Evolutionary conservation across 805 yeast genomes (phyloP), one percentile per base, ranked within the genome.

Genomic region (Martiniozyma abietophila): DNA sequence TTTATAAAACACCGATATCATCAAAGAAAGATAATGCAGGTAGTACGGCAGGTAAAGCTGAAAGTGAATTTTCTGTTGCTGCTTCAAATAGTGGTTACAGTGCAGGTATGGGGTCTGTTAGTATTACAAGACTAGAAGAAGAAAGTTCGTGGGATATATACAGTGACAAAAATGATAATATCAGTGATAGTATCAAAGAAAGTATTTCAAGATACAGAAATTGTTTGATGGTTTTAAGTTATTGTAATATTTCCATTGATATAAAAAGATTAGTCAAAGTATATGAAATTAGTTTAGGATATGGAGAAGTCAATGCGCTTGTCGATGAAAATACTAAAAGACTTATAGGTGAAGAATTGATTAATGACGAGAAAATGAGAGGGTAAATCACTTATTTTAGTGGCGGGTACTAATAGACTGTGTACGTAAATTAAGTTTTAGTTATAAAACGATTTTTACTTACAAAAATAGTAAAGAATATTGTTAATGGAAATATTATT

Each of bases 101-200:
- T 5, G 70, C 75, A 5, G 82, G 81, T 8, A 63, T 65, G 35
- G 80, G 74, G 1, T 64, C 78, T 8, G 74, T 74, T 7, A 66
- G 83, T 2, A 82, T 89, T 34, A 86, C 96, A 9, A 69, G 95
- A 46, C 61, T 92, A 31, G 96, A 88, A 53, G 96, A 88, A 50
- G 65, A 66, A 35, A 79, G 94, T 19, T 80, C 96, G 1, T 79
- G 94, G 92, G 95, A 88, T 53, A 89, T 92, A 26, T 92, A 92
- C 61, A 77, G 89, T 34, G 97, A 94, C 58, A 70, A 71, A 39
- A 94, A 92, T 53, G 95, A 85, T 15, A 49, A 58, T n/a, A 76
- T 92, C 15, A 62, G 81, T 5, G 58, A 65, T 19, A 63, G 71
- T 12, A 65, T 74, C 12, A 72, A 89, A 44, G 72, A 69, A 40